A percentile compares a stretch with the other conserved stretches of the same genome.
These are phyloP conservation scores for Hymenoscyphus linearis DNA, from an alignment of 2,329 filamentous ascomycete species.

Conservation along the genomic window DNA sequence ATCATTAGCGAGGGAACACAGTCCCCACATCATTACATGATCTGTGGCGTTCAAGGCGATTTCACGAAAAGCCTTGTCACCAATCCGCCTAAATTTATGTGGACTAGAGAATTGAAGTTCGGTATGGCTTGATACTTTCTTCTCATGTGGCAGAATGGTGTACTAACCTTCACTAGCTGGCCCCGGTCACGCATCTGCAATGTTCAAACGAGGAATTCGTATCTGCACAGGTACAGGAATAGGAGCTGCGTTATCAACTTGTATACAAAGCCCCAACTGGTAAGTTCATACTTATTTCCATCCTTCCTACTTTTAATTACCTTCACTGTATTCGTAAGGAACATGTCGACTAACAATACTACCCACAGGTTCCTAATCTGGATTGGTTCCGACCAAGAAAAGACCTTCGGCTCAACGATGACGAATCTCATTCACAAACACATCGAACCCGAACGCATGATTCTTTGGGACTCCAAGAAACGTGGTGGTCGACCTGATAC, in stretches of 20 bases:
- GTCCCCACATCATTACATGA: slow-evolving; percentile 37
- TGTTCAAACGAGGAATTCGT: slow-evolving; percentile 39
- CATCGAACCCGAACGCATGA: slow-evolving; percentile 38
- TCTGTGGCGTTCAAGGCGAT: slow-evolving; percentile 39
- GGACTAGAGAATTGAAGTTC: slow-evolving; percentile 39
- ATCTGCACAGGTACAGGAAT: slow-evolving; percentile 40
- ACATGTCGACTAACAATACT: slow-evolving; percentile 9
- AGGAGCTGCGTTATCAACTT: slow-evolving; percentile 38
- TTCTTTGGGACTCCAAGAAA: slow-evolving; percentile 40
- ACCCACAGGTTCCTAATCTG: slow-evolving; percentile 38
- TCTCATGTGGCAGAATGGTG: no score
- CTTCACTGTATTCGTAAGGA: no score
- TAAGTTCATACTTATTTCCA: slow-evolving; percentile 13
- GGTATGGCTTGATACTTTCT: slow-evolving; percentile 26
- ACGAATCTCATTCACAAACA: slow-evolving; percentile 35
- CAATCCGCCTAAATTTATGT: slow-evolving; percentile 37
- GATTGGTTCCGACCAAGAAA: slow-evolving; percentile 39
- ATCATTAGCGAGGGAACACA: slow-evolving; percentile 38
- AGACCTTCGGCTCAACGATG: slow-evolving; percentile 38
- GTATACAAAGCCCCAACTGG: slow-evolving; percentile 38
- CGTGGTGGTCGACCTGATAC: slow-evolving; percentile 37
- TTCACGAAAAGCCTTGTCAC: slow-evolving; percentile 37
- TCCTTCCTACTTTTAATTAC: background rate
- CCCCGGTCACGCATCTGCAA: slow-evolving; percentile 38
- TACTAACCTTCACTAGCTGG: slow-evolving; percentile 36